Evolutionary conservation across 1,284 basidiomycete genomes (phyloP).

Genomic region (Mycena sp.): DNA sequence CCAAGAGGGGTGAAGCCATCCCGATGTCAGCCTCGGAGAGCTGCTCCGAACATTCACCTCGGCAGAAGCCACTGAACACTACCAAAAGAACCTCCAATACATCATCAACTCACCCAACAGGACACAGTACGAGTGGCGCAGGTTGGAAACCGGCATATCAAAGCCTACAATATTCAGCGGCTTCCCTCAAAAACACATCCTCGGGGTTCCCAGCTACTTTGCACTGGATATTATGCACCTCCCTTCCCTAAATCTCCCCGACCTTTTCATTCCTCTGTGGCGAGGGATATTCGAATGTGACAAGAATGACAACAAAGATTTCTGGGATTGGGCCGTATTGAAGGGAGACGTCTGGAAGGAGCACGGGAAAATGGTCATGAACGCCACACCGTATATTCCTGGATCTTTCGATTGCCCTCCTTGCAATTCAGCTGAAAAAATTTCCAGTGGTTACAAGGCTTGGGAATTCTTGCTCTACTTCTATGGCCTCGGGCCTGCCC

Average conservation of each 20-base stretch:
- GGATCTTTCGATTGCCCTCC: slow-evolving; percentile 45
- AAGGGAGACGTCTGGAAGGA: slow-evolving; percentile 40
- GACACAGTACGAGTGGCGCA: slow-evolving; percentile 36
- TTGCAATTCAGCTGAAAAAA: slow-evolving; percentile 47
- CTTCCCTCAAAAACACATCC: slow-evolving; percentile 20
- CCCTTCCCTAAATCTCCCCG: slow-evolving; percentile 36
- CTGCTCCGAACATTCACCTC: slow-evolving; percentile 25
- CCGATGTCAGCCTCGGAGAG: slow-evolving; percentile 27
- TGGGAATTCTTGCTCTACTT: slow-evolving; percentile 47
- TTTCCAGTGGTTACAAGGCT: slow-evolving; percentile 51
- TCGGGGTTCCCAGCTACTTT: slow-evolving; percentile 43
- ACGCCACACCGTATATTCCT: slow-evolving; percentile 37
- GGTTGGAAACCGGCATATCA: slow-evolving; percentile 44
- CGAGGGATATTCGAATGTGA: slow-evolving; percentile 42
- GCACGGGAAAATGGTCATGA: slow-evolving; percentile 45
- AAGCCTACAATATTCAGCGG: slow-evolving; percentile 47
- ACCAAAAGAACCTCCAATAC: slow-evolving; percentile 29
- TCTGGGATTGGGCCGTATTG: slow-evolving; percentile 49
- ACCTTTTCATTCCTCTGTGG: slow-evolving; percentile 33
- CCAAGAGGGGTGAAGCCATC: slow-evolving; percentile 33
- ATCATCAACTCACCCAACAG: slow-evolving; percentile 31
- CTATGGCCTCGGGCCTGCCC: slow-evolving; percentile 47
- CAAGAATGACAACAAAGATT: slow-evolving; percentile 26
- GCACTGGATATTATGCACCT: slow-evolving; percentile 45
- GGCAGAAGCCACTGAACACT: slow-evolving; percentile 13